Evolutionary conservation across 2,329 filamentous ascomycete species (phyloP), one percentile per base, ranked within the genome.

Genomic region (Penicillium janthinellum): DNA sequence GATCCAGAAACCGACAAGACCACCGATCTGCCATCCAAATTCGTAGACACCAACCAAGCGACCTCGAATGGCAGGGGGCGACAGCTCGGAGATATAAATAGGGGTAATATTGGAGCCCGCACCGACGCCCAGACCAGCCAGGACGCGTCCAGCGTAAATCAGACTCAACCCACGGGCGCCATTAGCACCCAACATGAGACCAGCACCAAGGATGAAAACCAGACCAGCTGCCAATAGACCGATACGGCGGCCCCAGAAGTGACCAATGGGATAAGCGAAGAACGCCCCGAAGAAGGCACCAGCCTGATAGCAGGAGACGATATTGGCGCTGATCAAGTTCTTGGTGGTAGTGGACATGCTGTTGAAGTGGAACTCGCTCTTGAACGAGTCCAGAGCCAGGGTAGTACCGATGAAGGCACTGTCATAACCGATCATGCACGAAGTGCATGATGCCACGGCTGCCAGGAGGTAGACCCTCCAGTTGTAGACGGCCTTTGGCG

Each of bases 211-310:
- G 55, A 86, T 81, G 74, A 93, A 93, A 63, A 93, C 66, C 37
- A 83, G 56, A 2, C 82, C 77, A 71, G 88, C 89, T 49, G 86
- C 64, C 63, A 87, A 78, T 2, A 93, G 80, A 22, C 86, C 88
- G 71, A 81, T 84, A 68, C 85, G 85, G 22, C 90, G 84, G 31
- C 90, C 90, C 62, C 88, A 78, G 71, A 84, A 90, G 78, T 89
- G 87, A 34, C 84, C 86, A 37, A 85, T 83, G 8, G 79, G 82
- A 66, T 90, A 92, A 58, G 87, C 89, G 60, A 84, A 83, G 42
- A 92, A 77, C n/a, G 88, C 86, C 53, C 91, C 91, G 67, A 94
- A 93, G 79, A 95, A 93, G 60, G 90, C 90, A 60, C 90, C 90
- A 10, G 90, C 91, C 75, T 94, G 91, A 78, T 91, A 93, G 56